Conservation (phyloP, 2,329 filamentous ascomycete species). For the Diaporthe longicolla region DNA sequence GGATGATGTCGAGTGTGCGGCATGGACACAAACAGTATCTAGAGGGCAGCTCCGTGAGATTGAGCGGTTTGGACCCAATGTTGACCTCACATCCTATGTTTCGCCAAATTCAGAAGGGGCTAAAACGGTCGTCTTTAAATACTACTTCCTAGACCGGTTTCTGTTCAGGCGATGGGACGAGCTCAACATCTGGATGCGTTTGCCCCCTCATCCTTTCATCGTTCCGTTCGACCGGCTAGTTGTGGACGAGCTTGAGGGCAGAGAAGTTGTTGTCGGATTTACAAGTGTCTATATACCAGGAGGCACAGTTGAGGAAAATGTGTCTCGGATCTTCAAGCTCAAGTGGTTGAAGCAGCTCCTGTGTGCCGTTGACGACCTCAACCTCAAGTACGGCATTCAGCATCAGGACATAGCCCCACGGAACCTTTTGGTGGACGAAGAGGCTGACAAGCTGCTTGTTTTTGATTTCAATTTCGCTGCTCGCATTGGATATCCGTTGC, state of each 20-base stretch:
- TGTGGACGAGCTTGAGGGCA: constrained; percentile 50
- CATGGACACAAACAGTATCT: constrained; percentile 4
- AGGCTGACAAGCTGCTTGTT: constrained; percentile 50
- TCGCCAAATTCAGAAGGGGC: background rate
- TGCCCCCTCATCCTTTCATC: constrained; percentile 54
- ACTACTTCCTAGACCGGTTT: constrained; percentile 45
- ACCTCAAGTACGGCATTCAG: constrained; percentile 52
- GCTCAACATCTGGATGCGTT: constrained; percentile 52
- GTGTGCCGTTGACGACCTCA: constrained; percentile 53
- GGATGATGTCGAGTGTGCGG: background rate
- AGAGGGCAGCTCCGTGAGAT: constrained; percentile 41
- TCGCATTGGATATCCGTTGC: constrained; percentile 44
- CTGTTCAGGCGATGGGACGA: constrained; percentile 49
- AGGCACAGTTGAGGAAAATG: constrained; percentile 51
- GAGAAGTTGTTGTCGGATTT: constrained; percentile 45
- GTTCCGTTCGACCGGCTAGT: constrained; percentile 53
- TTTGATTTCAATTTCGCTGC: constrained; percentile 54
- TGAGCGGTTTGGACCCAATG: constrained; percentile 37
- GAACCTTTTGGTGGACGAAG: constrained; percentile 54
- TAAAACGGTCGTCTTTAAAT: constrained; percentile 51
- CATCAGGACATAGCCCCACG: constrained; percentile 56
- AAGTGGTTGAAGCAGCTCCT: constrained; percentile 54
- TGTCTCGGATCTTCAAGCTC: constrained; percentile 51
- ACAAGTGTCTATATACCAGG: constrained; percentile 51
- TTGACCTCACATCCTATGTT: constrained; percentile 41